These are phyloP conservation scores for Gentiana dahurica DNA, from an alignment of 257 asterid genomes.

Conservation along the genomic window DNA sequence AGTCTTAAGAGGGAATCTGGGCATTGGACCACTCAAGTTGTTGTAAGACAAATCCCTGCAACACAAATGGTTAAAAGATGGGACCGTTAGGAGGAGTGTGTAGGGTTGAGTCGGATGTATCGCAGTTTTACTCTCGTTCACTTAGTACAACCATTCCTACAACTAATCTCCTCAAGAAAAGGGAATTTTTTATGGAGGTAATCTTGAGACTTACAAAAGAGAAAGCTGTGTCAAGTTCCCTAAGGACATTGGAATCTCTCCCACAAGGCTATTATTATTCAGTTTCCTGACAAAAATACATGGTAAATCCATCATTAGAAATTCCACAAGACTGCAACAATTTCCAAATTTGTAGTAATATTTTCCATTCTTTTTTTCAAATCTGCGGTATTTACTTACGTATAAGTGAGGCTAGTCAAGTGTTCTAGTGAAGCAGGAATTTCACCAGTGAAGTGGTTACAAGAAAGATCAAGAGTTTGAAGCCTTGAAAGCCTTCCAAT, in stretches of 20 bases:
- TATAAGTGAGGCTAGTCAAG: constrained; percentile 57
- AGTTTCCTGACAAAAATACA: constrained; percentile 52
- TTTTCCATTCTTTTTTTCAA: background rate
- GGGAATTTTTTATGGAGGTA: background rate
- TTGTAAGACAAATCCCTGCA: constrained; percentile 91
- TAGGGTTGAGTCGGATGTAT: too few relatives aligned
- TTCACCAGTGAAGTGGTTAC: constrained; percentile 50
- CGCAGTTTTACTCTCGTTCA: too few relatives aligned
- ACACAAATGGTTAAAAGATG: constrained; percentile 6
- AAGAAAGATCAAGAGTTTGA: constrained; percentile 87
- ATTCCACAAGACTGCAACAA: constrained; percentile 5
- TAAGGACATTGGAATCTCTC: constrained; percentile 65
- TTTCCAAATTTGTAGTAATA: background rate
- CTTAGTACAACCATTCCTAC: too few relatives aligned
- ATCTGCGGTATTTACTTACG: constrained; percentile 32
- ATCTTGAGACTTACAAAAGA: constrained; percentile 46
- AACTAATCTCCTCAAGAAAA: background rate
- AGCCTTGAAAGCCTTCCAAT: constrained; percentile 71
- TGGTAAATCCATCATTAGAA: constrained; percentile 2
- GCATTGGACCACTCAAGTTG: constrained; percentile 87
- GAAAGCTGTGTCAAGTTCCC: constrained; percentile 71
- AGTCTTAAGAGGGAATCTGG: constrained; percentile 64
- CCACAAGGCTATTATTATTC: constrained; percentile 74
- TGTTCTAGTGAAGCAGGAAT: constrained; percentile 62
- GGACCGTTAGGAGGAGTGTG: background rate